Evolutionary conservation across 352 stramenopile genomes (phyloP).

Genomic region (Globisporangium solare): DNA sequence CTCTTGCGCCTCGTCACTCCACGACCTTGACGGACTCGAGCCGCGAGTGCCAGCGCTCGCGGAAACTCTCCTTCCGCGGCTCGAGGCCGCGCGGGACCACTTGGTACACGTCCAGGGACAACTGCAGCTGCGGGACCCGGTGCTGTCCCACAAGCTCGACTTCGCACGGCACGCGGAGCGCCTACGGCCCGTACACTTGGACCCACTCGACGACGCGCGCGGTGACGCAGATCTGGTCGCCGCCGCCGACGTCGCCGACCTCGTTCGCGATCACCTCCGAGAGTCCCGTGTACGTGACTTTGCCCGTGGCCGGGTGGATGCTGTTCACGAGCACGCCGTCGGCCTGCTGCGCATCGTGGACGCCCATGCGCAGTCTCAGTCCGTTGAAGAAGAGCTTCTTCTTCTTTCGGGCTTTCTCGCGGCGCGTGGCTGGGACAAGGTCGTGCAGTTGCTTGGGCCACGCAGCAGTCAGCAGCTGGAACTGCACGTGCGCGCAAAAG

Average conservation of each 20-base stretch:
- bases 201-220: constrained; percentile 37
- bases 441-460: constrained; percentile 51
- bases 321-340: constrained; percentile 46
- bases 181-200: constrained; percentile 15
- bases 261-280: constrained; percentile 57
- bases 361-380: constrained; percentile 50
- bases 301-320: constrained; percentile 41
- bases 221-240: constrained; percentile 51
- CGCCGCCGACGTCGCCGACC: constrained; percentile 37
- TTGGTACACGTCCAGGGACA: constrained; percentile 35
- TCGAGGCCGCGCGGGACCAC: constrained; percentile 32
- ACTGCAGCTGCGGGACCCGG: constrained; percentile 28
- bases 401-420: constrained; percentile 30
- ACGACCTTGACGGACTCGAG: constrained; percentile 19
- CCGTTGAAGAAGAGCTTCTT: constrained; percentile 48
- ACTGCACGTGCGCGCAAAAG: constrained; percentile 49
- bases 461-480: constrained; percentile 29
- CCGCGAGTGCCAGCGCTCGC: constrained; percentile 13
- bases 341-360: constrained; percentile 39
- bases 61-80: constrained; percentile 29
- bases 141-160: constrained; percentile 27
- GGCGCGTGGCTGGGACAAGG: constrained; percentile 22
- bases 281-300: constrained; percentile 49
- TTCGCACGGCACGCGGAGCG: constrained; percentile 17
- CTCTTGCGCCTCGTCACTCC: neutral